Base-by-base conservation (phyloP, 2,329 filamentous ascomycete genomes). In the Pseudogymnoascus sp. region DNA sequence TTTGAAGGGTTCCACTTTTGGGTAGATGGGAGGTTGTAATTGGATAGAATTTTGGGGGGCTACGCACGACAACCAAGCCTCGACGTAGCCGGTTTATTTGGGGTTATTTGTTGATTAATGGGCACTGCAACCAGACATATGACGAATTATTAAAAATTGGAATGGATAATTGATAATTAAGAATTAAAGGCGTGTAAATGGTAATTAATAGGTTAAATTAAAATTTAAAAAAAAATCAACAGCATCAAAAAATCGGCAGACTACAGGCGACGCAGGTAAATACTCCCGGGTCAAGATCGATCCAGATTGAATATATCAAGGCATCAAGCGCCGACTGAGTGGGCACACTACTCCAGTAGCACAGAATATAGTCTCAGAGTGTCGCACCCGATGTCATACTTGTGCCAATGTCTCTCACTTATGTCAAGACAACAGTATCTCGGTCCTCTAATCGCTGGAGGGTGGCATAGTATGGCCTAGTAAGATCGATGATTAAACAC, bases 341-440 rank as follows among this genome's bases (percentile, higher is more conserved):
- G 49, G 49, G 28, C 25, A 55, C 49, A 55, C 49, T 55, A 55
- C 49, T 18, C 31, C 31, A 12, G 31, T 33, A 33, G 31, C 31
- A 33, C 31, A 12, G 9, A 12, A 33, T 33, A 12, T 18, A 7
- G 49, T 55, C 49, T 55, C 28, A 52, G 7, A 45, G 4, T 8
- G 25, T 31, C 12, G n/a, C 23, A 55, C 4, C 28, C 49, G 49
- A 55, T 55, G 49, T 55, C 49, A 55, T 55, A 55, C 49, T 33
- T 55, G n/a, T 55, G 45, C 45, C 45, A 55, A 52, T 52, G 45
- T 55, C 45, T 52, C 25, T 18, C 11, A 52, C 45, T 52, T 55
- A 55, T 55, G 45, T 55, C 45, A 55, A 55, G 25, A 33, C 25
- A 16, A n/a, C 8, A 16, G 7, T 16, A 16, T 55, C 25, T 55